Evolutionary conservation across 2,329 filamentous ascomycete species (phyloP), one percentile per base, ranked within the genome.

Genomic region (Nothophoma quercina): DNA sequence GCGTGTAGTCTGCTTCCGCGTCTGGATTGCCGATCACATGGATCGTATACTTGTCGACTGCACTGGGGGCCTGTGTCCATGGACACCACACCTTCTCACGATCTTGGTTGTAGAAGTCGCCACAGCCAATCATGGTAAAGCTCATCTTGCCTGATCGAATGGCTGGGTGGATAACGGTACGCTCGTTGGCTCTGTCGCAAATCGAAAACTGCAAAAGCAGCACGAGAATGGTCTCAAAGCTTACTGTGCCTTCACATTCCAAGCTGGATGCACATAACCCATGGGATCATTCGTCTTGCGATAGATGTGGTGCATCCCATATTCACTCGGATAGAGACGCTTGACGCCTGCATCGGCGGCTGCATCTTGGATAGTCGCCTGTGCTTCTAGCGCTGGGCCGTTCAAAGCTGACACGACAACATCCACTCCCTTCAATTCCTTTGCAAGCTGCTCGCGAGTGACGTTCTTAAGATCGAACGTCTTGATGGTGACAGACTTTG

Each of bases 61-160:
- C 45, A 3, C 35, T 43, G 6, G 45, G 58, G 6, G 44, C 23
- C 9, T 66, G 59, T 1, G 59, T 64, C 66, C 67, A 67, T 2
- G 63, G 65, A 43, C 63, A 72, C 59, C 61, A 67, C 5, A 57
- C 51, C 2, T 50, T 44, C 38, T 73, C 67, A n/a, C 62, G 59
- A 18, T 56, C 43, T 51, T 67, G 62, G 53, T 72, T 63, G 48
- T 69, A 70, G 39, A 69, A 67, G 25, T 71, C 65, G 16, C 69
- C 67, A 47, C 67, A 70, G 40, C 68, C 64, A 51, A 71, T 68
- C 12, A 70, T 39, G 3, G 67, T 73, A 51, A 68, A 72, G 15
- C 56, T 59, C 63, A 68, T 70, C 26, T 59, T 60, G 29, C 64
- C 65, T 5, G 35, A 35, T 18, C 29, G 40, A 18, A 50, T 28